Conservation (phyloP, 345 rosid genomes). For the Rhizophora mangle region DNA sequence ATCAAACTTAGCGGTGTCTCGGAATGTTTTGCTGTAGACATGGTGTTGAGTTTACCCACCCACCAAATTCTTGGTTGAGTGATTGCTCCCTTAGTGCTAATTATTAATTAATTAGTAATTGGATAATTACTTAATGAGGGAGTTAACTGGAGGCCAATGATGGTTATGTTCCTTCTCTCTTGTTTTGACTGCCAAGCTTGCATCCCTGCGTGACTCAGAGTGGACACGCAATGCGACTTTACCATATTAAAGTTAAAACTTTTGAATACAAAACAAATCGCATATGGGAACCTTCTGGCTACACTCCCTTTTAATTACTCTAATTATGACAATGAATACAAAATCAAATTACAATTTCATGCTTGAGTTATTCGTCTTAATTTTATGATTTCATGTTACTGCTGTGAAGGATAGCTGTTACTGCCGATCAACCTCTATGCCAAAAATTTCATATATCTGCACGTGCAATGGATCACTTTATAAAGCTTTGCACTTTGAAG, state of each 20-base stretch:
- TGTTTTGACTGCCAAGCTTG: conserved; percentile 1
- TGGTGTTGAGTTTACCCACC: neutral
- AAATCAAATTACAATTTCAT: neutral
- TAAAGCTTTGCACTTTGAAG: neutral
- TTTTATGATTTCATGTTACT: too few species aligned
- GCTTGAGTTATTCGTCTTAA: too few species aligned
- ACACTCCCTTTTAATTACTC: too few species aligned
- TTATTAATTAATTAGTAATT: conserved; percentile 1
- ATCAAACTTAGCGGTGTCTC: too few species aligned
- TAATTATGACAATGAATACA: neutral
- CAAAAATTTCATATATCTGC: neutral
- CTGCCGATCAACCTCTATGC: neutral
- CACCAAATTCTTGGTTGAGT: neutral
- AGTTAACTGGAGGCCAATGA: conserved; percentile 1
- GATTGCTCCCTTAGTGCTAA: conserved; percentile 4
- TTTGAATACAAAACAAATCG: too few species aligned
- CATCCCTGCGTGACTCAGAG: conserved; percentile 11
- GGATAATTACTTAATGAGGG: neutral
- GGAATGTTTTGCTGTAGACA: neutral
- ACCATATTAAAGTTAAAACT: too few species aligned
- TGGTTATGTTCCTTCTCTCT: neutral
- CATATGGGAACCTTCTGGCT: too few species aligned
- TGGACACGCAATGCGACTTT: too few species aligned
- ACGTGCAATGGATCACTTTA: neutral
- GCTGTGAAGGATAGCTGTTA: too few species aligned